A percentile compares a stretch with the other conserved stretches of the same genome.
Conservation (phyloP, 2,329 filamentous ascomycete genomes). For the Arthrobotrys sphaeroides region DNA sequence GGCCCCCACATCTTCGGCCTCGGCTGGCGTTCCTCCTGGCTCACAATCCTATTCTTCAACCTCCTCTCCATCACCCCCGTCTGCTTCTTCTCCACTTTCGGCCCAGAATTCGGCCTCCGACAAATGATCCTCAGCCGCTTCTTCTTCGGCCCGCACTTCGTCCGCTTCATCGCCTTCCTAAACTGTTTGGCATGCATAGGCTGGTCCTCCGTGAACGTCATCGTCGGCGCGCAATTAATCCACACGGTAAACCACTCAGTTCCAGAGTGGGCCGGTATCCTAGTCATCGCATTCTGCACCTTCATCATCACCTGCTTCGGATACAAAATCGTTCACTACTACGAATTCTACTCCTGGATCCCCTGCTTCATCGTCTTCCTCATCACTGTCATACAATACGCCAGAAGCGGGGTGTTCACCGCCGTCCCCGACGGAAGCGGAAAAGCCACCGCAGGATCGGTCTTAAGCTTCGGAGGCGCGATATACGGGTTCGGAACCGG, state of each 20-base stretch:
- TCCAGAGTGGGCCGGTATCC: conserved; percentile 77
- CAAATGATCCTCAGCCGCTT: conserved; percentile 84
- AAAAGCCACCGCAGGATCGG: conserved; percentile 68
- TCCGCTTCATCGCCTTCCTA: conserved; percentile 76
- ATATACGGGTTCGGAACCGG: conserved; percentile 76
- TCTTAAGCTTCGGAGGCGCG: conserved; percentile 73
- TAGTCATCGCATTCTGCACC: conserved; percentile 76
- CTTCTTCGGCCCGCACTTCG: conserved; percentile 77
- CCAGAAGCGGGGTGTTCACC: conserved; percentile 72
- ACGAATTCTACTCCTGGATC: conserved; percentile 79
- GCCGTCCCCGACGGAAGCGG: conserved; percentile 71
- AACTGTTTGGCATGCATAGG: conserved; percentile 77
- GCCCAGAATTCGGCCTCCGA: conserved; percentile 76
- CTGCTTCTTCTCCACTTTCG: conserved; percentile 80
- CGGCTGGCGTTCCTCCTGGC: conserved; percentile 76
- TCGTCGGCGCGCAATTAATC: conserved; percentile 81
- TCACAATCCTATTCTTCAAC: conserved; percentile 80
- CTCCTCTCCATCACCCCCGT: conserved; percentile 76
- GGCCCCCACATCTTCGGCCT: conserved; percentile 74
- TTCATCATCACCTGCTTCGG: conserved; percentile 77
- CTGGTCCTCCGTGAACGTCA: conserved; percentile 80
- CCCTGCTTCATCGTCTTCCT: conserved; percentile 78
- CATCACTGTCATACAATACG: conserved; percentile 73
- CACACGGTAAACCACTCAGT: conserved; percentile 76
- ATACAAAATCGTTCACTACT: conserved; percentile 78